Conservation (phyloP, 139 green algal species). For the Tetradesmus obliquus region DNA sequence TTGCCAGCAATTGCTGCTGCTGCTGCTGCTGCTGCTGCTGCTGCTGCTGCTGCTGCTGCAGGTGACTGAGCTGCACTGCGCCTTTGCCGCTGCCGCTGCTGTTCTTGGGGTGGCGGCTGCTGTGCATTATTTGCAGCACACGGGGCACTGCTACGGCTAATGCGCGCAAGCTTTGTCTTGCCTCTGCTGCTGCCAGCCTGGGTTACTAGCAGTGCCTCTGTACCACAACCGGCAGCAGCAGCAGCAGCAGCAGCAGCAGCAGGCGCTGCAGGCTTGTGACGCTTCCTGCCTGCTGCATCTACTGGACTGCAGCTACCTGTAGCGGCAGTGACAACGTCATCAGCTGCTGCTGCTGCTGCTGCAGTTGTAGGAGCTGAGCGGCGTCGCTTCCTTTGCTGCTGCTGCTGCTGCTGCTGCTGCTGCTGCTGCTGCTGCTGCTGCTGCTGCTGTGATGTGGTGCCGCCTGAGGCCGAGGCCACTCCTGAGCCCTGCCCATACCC, state of each 20-base stretch:
- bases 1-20: background rate
- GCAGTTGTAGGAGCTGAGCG: background rate
- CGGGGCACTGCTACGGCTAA: too few relatives aligned
- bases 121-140: background rate
- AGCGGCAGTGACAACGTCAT: background rate
- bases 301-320: too few relatives aligned
- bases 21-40: background rate
- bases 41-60: background rate
- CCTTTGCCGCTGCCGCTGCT: conserved; percentile 10
- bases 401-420: background rate
- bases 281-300: background rate
- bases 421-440: background rate
- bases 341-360: background rate
- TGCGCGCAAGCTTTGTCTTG: background rate
- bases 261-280: background rate
- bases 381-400: background rate
- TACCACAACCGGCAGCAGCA: background rate
- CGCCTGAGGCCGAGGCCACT: background rate
- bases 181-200: background rate
- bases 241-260: background rate
- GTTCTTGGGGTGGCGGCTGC: background rate
- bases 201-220: background rate
- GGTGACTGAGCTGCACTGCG: background rate
- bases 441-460: background rate
- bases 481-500: background rate